Percentiles rank a stretch among this genome's conserved stretches.
These are phyloP conservation scores for Phytophthora colocasiae DNA, from an alignment of 352 stramenopile species.

Conservation along the genomic window DNA sequence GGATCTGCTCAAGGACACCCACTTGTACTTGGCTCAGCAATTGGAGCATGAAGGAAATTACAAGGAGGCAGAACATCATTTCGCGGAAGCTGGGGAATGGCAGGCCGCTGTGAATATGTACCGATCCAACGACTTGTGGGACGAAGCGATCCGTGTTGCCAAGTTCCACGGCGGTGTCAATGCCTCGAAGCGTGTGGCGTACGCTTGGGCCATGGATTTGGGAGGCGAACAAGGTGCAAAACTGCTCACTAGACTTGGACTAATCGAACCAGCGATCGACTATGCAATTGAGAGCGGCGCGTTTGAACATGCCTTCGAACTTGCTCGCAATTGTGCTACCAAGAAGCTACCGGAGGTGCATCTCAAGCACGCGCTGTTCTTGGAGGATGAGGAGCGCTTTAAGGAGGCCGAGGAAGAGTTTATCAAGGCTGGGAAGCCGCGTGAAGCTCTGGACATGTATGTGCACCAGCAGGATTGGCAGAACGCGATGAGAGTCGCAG, in stretches of 20 bases:
- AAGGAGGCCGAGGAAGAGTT: slow-evolving; percentile 94
- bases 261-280: slow-evolving; percentile 95
- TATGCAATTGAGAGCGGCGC: slow-evolving; percentile 93
- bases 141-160: slow-evolving; percentile 94
- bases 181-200: slow-evolving; percentile 93
- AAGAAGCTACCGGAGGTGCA: slow-evolving; percentile 94
- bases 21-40: slow-evolving; percentile 93
- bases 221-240: slow-evolving; percentile 92
- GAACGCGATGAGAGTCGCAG: slow-evolving; percentile 92
- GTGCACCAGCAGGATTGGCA: slow-evolving; percentile 94
- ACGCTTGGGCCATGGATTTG: slow-evolving; percentile 93
- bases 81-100: slow-evolving; percentile 91
- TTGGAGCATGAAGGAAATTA: slow-evolving; percentile 94
- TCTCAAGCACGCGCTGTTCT: slow-evolving; percentile 93
- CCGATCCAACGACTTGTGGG: slow-evolving; percentile 94
- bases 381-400: slow-evolving; percentile 95
- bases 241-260: slow-evolving; percentile 89
- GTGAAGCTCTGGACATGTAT: slow-evolving; percentile 97
- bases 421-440: slow-evolving; percentile 92
- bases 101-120: slow-evolving; percentile 96
- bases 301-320: slow-evolving; percentile 94
- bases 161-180: slow-evolving; percentile 94
- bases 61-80: slow-evolving; percentile 95
- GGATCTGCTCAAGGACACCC: slow-evolving; percentile 94
- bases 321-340: slow-evolving; percentile 82